Base-by-base conservation (phyloP, 352 stramenopile genomes). In the Pythium rhizo-oryzae region DNA sequence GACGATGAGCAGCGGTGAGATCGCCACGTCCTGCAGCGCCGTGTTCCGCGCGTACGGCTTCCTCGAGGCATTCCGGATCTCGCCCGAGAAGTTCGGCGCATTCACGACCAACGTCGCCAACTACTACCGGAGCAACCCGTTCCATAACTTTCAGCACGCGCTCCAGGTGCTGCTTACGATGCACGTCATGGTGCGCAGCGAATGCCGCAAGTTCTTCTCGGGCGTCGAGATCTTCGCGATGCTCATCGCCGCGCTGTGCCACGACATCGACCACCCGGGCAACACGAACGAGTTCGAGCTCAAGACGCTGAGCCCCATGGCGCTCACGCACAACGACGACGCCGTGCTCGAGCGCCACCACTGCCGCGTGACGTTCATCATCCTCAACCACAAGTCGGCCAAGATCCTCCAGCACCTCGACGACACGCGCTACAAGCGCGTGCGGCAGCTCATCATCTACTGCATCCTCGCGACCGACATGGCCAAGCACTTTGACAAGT, bases 241-340 rank as follows among this genome's bases (percentile, higher is more conserved):
- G 72, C 72, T 95, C 7, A 47, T 96, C 7, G 84, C 82, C 2
- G 81, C 85, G 7, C 68, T 95, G 35, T 87, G 83, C 44, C 89
- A 96, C 66, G 88, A 96, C 69, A 84, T 96, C 44, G 87, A 93
- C 59, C 89, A 97, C 66, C 84, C 87, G 3, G 85, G 87, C 52
- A 87, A 90, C 59, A 93, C 73, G 24, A 97, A 97, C 64, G 82
- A 88, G 68, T 96, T 97, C 69, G 80, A 96, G 72, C 71, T 94
- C 30, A 91, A 90, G 30, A 83, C 77, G 23, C 62, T 88, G 37
- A 93, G 79, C n/a, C 73, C 78, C 5, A 81, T 96, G 68, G 89
- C 90, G 4, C 75, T 94, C 28, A 91, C 82, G 1, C 91, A 96
- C 79, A 93, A 94, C 57, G 86, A 97, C 65, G 76, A 90, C 28